Evolutionary conservation across 164 flowering plant species (phyloP), one percentile per base, ranked within the genome.

Genomic region (Magnolia officinalis): DNA sequence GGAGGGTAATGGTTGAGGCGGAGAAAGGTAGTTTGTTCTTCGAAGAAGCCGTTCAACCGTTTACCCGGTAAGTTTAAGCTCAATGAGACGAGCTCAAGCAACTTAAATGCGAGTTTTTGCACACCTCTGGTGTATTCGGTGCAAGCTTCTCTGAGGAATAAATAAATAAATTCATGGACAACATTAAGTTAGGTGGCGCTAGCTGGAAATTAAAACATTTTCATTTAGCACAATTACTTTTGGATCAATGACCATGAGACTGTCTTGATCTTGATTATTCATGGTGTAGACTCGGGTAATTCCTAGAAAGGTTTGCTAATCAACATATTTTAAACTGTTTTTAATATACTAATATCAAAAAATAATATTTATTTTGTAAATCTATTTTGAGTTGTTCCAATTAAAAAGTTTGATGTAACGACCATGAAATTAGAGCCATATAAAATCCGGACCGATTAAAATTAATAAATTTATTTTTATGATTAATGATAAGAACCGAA

Each of bases 1-100:
- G 87, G 82, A 8, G 88, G 88, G 29, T 86, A 85, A 76, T 86
- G 82, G 51, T 86, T 86, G 70, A 86, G 79, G 45, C 88, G 71
- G 10, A 82, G 23, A 63, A 79, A 75, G 66, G 83, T 84, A 0
- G 81, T 82, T 37, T 83, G 83, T n/a, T 78, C 82, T 67, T 83
- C 49, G 75, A 87, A 87, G 76, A 51, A 87, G 50, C 63, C 82
- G 21, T 73, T 24, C 6, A 87, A 75, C 75, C 83, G 71, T 7
- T 82, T 69, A 0, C 19, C 71, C 0, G 81, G 74, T 52, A 86
- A 77, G 50, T 86, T 88, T 75, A 87, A 76, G 83, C 88, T 84
- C 70, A 81, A 37, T 24, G 86, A 76, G 11, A 87, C 52, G 7
- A 87, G 80, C 78, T 78, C 86, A 76, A 88, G 26, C 71, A 88